Evolutionary conservation across 768 basidiomycete genomes (phyloP).

Genomic region (Postia placenta): DNA sequence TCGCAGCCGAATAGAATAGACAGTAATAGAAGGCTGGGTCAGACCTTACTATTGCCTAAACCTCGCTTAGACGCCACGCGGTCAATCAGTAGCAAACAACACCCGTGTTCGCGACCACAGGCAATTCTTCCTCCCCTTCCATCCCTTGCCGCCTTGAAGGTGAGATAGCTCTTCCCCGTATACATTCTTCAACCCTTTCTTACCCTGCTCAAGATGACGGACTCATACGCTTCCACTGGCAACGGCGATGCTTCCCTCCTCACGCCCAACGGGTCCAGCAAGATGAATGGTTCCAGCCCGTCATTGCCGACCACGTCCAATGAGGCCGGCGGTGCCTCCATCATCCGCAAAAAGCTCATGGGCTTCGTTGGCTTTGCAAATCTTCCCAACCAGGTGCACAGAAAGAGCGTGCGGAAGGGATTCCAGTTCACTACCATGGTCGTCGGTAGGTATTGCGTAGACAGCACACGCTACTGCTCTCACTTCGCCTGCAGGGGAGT

Average conservation of each 20-base stretch:
- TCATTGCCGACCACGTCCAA: conserved; percentile 35
- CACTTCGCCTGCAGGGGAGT: conserved; percentile 65
- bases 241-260: conserved; percentile 50
- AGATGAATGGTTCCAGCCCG: conserved; percentile 57
- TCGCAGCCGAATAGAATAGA: neutral
- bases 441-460: conserved; percentile 67
- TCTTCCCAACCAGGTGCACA: conserved; percentile 98
- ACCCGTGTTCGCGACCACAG: conserved; percentile 22
- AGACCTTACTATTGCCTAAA: conserved; percentile 39
- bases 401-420: conserved; percentile 95
- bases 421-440: conserved; percentile 99
- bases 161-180: conserved; percentile 30
- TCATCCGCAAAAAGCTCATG: conserved; percentile 86
- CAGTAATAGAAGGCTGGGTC: neutral
- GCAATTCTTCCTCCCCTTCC: conserved; percentile 38
- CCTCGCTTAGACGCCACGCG: conserved; percentile 33
- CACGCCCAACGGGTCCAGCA: conserved; percentile 54
- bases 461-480: conserved; percentile 11
- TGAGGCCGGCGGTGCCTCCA: conserved; percentile 26
- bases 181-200: conserved; percentile 8
- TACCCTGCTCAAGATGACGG: conserved; percentile 51
- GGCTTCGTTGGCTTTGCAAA: conserved; percentile 97
- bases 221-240: conserved; percentile 66
- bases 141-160: conserved; percentile 33
- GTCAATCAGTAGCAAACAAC: conserved; percentile 29